These are phyloP conservation scores for Cryptomeria japonica DNA, from an alignment of 75 land plant genomes.

Conservation along the genomic window DNA sequence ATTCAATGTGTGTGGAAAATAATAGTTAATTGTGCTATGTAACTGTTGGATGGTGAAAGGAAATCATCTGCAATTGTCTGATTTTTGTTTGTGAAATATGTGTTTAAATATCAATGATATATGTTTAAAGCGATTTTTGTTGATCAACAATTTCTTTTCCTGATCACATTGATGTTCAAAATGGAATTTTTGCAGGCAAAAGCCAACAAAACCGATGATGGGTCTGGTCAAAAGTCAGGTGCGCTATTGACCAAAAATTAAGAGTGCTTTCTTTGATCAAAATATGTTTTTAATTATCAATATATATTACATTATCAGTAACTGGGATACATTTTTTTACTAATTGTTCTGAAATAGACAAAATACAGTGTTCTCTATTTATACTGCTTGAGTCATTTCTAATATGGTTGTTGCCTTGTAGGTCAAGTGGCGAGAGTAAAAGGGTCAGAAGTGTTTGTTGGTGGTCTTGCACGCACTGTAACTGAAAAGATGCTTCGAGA, in stretches of 20 bases:
- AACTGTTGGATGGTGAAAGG: neutral
- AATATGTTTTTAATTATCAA: neutral
- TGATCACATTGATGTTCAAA: neutral
- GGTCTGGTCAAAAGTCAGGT: constrained; percentile 2
- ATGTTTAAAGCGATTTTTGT: neutral
- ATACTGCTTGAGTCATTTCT: neutral
- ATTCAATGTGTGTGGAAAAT: neutral
- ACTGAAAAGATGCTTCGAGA: constrained; percentile 31
- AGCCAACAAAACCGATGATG: neutral
- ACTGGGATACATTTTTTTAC: neutral
- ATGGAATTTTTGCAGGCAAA: constrained; percentile 2
- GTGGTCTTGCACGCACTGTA: constrained; percentile 27
- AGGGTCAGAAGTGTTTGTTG: constrained; percentile 48
- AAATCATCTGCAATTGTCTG: neutral
- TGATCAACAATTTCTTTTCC: neutral
- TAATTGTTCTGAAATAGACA: neutral
- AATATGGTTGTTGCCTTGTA: neutral
- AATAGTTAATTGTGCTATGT: neutral
- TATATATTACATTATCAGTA: neutral
- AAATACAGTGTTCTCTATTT: neutral
- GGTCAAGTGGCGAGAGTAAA: constrained; percentile 11
- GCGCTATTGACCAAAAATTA: neutral
- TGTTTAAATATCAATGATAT: neutral
- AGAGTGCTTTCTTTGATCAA: neutral
- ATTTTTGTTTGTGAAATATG: neutral